These are phyloP conservation scores for Platanus orientalis DNA, from an alignment of 164 flowering plant species.

Conservation along the genomic window DNA sequence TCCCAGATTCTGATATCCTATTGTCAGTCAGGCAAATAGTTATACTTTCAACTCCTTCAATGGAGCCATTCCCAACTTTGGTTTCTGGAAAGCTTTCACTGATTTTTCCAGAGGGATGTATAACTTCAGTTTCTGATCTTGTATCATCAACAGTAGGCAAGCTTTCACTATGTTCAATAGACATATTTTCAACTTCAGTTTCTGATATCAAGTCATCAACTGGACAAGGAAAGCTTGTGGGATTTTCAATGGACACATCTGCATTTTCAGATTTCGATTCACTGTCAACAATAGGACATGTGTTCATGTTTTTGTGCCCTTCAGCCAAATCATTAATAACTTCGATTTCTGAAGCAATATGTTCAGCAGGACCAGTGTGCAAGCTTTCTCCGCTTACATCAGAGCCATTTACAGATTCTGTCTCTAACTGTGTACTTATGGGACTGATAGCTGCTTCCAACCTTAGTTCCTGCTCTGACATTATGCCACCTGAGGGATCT, in stretches of 20 bases:
- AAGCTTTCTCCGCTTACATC: constrained; percentile 3
- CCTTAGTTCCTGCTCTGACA: neutral
- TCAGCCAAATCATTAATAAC: constrained; percentile 2
- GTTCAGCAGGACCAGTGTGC: constrained; percentile 5
- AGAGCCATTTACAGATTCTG: neutral
- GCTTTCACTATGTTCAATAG: constrained; percentile 11
- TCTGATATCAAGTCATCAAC: constrained; percentile 2
- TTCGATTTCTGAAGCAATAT: neutral
- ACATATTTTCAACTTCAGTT: constrained; percentile 5
- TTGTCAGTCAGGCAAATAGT: constrained; percentile 5
- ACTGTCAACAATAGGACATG: neutral
- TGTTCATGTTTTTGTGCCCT: neutral
- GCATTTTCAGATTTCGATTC: neutral
- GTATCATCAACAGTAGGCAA: constrained; percentile 8
- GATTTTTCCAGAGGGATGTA: constrained; percentile 5
- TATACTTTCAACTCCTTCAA: constrained; percentile 7
- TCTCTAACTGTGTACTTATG: constrained; percentile 1
- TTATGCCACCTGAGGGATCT: neutral
- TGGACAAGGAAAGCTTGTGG: neutral
- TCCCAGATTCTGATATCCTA: constrained; percentile 3
- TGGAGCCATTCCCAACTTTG: constrained; percentile 9
- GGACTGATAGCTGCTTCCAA: neutral
- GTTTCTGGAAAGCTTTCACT: neutral
- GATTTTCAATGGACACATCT: constrained; percentile 4
- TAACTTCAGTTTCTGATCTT: constrained; percentile 2